These are phyloP conservation scores for Talaromyces wortmannii DNA, from an alignment of 495 filamentous ascomycete genomes.

Conservation along the genomic window DNA sequence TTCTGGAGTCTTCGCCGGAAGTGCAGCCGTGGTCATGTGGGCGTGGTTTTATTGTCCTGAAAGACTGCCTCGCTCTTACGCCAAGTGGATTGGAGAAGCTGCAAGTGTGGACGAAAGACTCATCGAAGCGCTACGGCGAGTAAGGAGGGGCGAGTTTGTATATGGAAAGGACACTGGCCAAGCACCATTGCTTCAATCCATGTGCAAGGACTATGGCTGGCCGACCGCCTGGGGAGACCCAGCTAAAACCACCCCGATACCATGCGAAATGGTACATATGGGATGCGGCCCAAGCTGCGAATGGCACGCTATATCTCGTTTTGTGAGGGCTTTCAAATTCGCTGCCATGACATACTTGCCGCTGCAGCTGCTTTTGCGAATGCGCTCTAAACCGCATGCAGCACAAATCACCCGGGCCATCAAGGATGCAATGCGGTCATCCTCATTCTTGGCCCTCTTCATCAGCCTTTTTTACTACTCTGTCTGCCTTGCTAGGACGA, in stretches of 20 bases:
- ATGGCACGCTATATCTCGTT: conserved; percentile 65
- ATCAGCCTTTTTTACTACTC: conserved; percentile 82
- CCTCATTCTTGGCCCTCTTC: conserved; percentile 77
- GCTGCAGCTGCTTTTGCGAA: conserved; percentile 59
- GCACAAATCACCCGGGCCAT: conserved; percentile 39
- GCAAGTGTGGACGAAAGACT: conserved; percentile 77
- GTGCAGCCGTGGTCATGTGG: conserved; percentile 83
- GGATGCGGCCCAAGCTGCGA: conserved; percentile 73
- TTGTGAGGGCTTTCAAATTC: conserved; percentile 64
- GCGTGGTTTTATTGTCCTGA: conserved; percentile 75
- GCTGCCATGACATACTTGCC: conserved; percentile 77
- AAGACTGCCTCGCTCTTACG: conserved; percentile 67
- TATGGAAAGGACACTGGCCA: conserved; percentile 79
- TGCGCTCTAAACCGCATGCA: conserved; percentile 44
- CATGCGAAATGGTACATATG: conserved; percentile 87
- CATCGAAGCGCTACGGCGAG: conserved; percentile 64
- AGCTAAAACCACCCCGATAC: conserved; percentile 62
- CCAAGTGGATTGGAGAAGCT: conserved; percentile 75
- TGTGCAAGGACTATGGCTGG: conserved; percentile 69
- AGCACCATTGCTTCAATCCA: conserved; percentile 59
- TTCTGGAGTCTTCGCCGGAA: conserved; percentile 67
- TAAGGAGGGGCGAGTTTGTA: conserved; percentile 52
- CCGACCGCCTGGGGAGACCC: conserved; percentile 75
- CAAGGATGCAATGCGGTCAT: conserved; percentile 61
- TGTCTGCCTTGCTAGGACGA: conserved; percentile 74